Percentiles rank a stretch among this genome's conserved stretches.
Conservation (phyloP, 2,329 filamentous ascomycete species). For the Ophiostoma montium region DNA sequence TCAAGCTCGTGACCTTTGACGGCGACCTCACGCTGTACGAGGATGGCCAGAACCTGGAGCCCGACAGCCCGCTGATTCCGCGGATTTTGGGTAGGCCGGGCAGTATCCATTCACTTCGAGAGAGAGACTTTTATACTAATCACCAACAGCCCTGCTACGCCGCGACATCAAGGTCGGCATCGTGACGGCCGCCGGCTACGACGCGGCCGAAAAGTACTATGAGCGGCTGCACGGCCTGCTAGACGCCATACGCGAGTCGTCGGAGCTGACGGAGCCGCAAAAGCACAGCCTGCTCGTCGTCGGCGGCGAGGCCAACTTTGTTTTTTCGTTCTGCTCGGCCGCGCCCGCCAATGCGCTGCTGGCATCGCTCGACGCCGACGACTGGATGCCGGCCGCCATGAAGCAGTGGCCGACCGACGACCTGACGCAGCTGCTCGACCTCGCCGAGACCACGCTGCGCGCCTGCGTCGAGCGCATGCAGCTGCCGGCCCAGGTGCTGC, state of each 20-base stretch:
- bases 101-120: too few relatives aligned
- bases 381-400: slow-evolving; percentile 72
- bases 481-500: slow-evolving; percentile 64
- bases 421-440: slow-evolving; percentile 69
- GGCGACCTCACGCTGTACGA: slow-evolving; percentile 95
- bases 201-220: slow-evolving; percentile 74
- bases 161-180: slow-evolving; percentile 80
- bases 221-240: slow-evolving; percentile 75
- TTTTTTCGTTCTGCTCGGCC: slow-evolving; percentile 61
- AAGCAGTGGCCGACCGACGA: slow-evolving; percentile 59
- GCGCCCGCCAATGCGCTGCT: slow-evolving; percentile 52
- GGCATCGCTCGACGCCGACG: slow-evolving; percentile 46
- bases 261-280: slow-evolving; percentile 44
- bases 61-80: slow-evolving; percentile 63
- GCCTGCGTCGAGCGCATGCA: slow-evolving; percentile 70
- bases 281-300: slow-evolving; percentile 78
- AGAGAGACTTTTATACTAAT: too few relatives aligned
- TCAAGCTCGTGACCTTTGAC: slow-evolving; percentile 89
- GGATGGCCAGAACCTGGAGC: slow-evolving; percentile 66
- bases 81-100: slow-evolving; percentile 34
- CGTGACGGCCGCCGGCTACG: slow-evolving; percentile 93
- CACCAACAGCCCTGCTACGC: slow-evolving; percentile 47
- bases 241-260: slow-evolving; percentile 48
- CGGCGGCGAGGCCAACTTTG: slow-evolving; percentile 91
- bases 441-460: slow-evolving; percentile 70